These are phyloP conservation scores for Penicillium goetzii DNA, from an alignment of 495 filamentous ascomycete genomes.

Conservation along the genomic window DNA sequence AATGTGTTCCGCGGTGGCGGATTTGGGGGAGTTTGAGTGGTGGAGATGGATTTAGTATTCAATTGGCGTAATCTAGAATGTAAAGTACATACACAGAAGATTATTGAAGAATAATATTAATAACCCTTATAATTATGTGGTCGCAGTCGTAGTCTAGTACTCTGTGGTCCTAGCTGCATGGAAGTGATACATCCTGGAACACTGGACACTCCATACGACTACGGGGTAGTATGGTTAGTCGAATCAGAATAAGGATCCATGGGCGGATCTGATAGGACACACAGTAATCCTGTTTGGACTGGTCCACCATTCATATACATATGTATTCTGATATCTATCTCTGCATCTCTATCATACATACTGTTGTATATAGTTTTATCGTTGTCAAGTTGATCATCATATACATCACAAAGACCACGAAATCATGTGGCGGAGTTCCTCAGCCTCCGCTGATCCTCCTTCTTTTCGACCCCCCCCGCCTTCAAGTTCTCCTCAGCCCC, in stretches of 20 bases:
- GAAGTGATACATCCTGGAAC: not conserved
- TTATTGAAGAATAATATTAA: too few species aligned
- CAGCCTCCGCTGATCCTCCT: conserved; percentile 29
- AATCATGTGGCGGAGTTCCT: conserved; percentile 27
- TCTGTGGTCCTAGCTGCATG: not conserved
- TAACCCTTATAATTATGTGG: too few species aligned
- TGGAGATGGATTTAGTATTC: not conserved
- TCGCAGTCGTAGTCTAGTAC: too few species aligned
- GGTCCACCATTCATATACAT: not conserved
- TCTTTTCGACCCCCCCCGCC: conserved; percentile 28
- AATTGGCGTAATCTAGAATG: not conserved
- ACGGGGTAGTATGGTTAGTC: not conserved
- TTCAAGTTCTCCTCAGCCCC: conserved; percentile 23
- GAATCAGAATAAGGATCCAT: not conserved
- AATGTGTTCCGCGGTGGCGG: not conserved
- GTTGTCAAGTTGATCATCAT: not conserved
- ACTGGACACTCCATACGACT: not conserved
- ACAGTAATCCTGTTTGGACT: not conserved
- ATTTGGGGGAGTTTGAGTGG: not conserved
- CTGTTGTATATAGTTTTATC: too few species aligned
- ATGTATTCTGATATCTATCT: not conserved
- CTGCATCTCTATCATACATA: not conserved
- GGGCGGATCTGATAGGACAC: not conserved
- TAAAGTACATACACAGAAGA: too few species aligned
- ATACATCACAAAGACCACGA: conserved; percentile 10